Conservation (phyloP, 192 early-diverging fungal species). For the Rhizoclosmatium globosum region DNA sequence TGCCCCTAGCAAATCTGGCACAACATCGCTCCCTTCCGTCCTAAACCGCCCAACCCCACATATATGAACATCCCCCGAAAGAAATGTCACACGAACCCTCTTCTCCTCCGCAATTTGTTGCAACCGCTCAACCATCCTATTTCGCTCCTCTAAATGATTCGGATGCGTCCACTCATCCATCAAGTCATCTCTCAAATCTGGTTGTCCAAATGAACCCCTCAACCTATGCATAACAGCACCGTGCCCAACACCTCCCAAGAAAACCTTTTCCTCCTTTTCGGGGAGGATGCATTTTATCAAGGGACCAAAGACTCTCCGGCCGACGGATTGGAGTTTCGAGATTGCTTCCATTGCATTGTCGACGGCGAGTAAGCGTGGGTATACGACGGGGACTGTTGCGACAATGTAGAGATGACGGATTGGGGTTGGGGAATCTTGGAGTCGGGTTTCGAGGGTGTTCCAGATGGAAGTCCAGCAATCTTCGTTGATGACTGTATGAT, state of each 20-base stretch:
- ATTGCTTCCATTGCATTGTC: constrained; percentile 22
- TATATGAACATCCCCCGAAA: constrained; percentile 82
- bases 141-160: constrained; percentile 67
- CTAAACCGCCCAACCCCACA: constrained; percentile 60
- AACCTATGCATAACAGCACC: constrained; percentile 45
- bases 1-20: constrained; percentile 14
- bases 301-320: too few species aligned
- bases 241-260: background rate
- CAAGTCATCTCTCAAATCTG: constrained; percentile 86
- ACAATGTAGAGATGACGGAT: constrained; percentile 18
- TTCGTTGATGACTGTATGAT: constrained; percentile 51
- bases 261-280: background rate
- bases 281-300: too few species aligned
- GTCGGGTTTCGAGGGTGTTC: constrained; percentile 39
- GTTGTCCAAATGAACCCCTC: constrained; percentile 83
- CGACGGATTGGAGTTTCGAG: too few species aligned
- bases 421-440: background rate
- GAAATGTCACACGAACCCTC: constrained; percentile 77
- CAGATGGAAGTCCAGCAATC: constrained; percentile 62
- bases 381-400: constrained; percentile 32
- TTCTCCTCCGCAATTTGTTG: constrained; percentile 69
- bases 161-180: constrained; percentile 71
- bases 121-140: constrained; percentile 66
- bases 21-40: constrained; percentile 71
- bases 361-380: constrained; percentile 17